Conservation (phyloP, 176 grass and related monocot genomes). For the Calamus simplicifolius region DNA sequence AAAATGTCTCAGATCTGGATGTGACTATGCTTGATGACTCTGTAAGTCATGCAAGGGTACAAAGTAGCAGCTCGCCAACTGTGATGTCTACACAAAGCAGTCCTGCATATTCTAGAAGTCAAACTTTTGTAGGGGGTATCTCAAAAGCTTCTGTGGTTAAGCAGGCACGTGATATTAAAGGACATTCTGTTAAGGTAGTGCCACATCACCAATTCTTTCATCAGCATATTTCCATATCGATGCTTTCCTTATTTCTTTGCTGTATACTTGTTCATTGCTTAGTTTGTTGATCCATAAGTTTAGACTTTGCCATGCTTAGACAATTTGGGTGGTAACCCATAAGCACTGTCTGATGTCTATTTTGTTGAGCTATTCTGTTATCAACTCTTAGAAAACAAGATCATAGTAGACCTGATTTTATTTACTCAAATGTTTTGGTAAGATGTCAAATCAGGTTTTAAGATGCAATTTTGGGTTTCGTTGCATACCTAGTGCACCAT, state of each 20-base stretch:
- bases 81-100: not conserved
- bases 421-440: too few species aligned
- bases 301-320: too few species aligned
- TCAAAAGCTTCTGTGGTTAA: constrained; percentile 21
- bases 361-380: too few species aligned
- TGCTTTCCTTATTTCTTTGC: not conserved
- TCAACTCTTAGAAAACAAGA: too few species aligned
- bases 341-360: too few species aligned
- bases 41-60: not conserved
- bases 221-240: not conserved
- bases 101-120: constrained; percentile 1
- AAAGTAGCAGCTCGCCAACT: constrained; percentile 1
- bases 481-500: too few species aligned
- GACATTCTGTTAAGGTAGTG: constrained; percentile 24
- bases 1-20: constrained; percentile 9
- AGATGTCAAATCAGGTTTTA: too few species aligned
- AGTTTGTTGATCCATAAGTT: too few species aligned
- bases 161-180: constrained; percentile 20
- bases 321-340: too few species aligned
- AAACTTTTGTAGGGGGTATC: constrained; percentile 18
- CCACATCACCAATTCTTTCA: not conserved
- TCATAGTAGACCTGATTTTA: too few species aligned
- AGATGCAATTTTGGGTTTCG: too few species aligned
- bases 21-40: constrained; percentile 24
- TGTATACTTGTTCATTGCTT: not conserved